Evolutionary conservation across 2,329 filamentous ascomycete genomes (phyloP), one percentile per base, ranked within the genome.

Genomic region (Fusarium cicatricum): DNA sequence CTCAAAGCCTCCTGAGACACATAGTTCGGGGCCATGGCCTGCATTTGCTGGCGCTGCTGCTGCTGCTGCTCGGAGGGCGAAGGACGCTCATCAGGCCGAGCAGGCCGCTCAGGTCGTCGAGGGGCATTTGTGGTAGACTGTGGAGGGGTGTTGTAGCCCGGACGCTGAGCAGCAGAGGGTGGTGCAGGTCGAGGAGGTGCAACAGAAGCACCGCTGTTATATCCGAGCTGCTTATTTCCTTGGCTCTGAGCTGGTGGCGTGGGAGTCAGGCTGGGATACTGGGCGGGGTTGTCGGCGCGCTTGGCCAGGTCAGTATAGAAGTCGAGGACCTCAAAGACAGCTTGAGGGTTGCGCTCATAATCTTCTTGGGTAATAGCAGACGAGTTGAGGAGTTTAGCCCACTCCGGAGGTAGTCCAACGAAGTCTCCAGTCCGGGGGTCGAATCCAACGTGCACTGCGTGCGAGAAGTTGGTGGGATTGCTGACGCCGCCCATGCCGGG

Each of bases 281-380:
- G 82, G 63, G 85, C 82, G 10, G 88, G 88, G 70, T 92, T 87
- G 52, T 92, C 87, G 44, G 85, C 83, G 59, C 89, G 82, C 78
- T 92, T 92, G 60, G 89, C 89, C 41, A 93, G 89, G 74, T 92
- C 90, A 2, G 90, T 91, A 77, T 93, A 94, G 77, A 94, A 94
- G 72, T 93, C 89, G 15, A 94, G 79, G 38, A 92, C 90, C 72
- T 94, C 90, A 50, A 92, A 88, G 21, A 87, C 90, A 55, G 87
- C 92, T 78, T 94, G 90, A 5, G 95, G 95, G 71, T 99, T 97
- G 71, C 95, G 93, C 77, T 96, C 92, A 76, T 98, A 98, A 74
- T 99, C 95, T 70, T 99, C 95, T 77, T 97, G 97, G 55, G 95
- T 98, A 70, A 99, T 95, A 54, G 95, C 95, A 3, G 95, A 98